Conservation (phyloP, 176 grass and related monocot species). For the Elaeis guineensis region DNA sequence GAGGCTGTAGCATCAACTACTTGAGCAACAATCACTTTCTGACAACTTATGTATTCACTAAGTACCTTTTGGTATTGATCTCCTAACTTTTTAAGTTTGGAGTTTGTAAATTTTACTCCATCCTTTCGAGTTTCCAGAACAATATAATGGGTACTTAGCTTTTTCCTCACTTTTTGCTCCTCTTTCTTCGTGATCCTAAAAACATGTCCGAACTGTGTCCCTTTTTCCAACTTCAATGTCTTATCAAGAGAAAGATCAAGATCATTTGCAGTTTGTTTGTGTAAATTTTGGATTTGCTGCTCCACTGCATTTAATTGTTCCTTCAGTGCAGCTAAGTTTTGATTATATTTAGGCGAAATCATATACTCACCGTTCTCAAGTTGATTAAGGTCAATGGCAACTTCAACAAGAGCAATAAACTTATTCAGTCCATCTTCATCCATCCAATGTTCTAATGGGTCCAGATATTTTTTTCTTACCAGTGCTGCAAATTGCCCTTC, state of each 20-base stretch:
- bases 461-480: slow-evolving; percentile 52
- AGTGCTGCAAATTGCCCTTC: slow-evolving; percentile 68
- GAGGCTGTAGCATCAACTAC: slow-evolving; percentile 63
- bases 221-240: slow-evolving; percentile 80
- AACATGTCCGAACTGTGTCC: slow-evolving; percentile 78
- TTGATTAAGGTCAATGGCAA: slow-evolving; percentile 70
- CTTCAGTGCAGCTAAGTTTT: slow-evolving; percentile 59
- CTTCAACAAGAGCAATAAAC: slow-evolving; percentile 66
- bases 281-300: slow-evolving; percentile 64
- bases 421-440: slow-evolving; percentile 43
- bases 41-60: slow-evolving; percentile 59
- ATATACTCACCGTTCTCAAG: slow-evolving; percentile 84
- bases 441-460: slow-evolving; percentile 58
- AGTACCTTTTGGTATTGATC: slow-evolving; percentile 75
- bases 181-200: slow-evolving; percentile 99
- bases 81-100: slow-evolving; percentile 88
- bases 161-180: slow-evolving; percentile 94
- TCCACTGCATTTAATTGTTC: slow-evolving; percentile 60
- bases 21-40: slow-evolving; percentile 60
- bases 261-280: slow-evolving; percentile 57
- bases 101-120: slow-evolving; percentile 86
- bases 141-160: slow-evolving; percentile 61
- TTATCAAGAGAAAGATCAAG: slow-evolving; percentile 90
- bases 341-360: slow-evolving; percentile 71
- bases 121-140: slow-evolving; percentile 97